phyloP scores from a whole-genome alignment of 2,329 filamentous ascomycete species.

The Herpomyces periplanetae region DNA sequence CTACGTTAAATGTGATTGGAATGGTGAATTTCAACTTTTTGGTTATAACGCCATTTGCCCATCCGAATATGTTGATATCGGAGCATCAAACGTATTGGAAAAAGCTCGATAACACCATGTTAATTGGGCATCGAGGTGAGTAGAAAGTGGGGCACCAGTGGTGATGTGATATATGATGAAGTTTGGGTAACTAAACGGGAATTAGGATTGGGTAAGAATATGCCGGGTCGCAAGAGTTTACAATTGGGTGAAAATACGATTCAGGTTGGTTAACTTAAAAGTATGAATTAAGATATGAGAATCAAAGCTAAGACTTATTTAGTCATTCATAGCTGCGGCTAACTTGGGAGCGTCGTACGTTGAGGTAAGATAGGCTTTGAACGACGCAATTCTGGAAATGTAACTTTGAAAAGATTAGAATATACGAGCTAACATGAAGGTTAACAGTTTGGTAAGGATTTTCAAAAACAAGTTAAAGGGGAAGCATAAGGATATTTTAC shows the following conservation, averaged over 20 bases:
- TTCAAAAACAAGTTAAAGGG: neutral
- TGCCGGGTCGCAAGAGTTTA: slow-evolving; percentile 38
- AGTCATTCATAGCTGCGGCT: slow-evolving; percentile 77
- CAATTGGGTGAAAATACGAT: slow-evolving; percentile 90
- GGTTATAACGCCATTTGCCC: slow-evolving; percentile 66
- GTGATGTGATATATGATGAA: slow-evolving; percentile 8
- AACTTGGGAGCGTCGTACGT: slow-evolving; percentile 45
- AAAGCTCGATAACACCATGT: slow-evolving; percentile 55
- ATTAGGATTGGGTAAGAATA: slow-evolving; percentile 56
- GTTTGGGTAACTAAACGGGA: slow-evolving; percentile 10
- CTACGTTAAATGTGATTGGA: slow-evolving; percentile 54
- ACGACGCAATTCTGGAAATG: too few species aligned
- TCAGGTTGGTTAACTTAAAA: slow-evolving; percentile 10
- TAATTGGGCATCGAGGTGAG: slow-evolving; percentile 20
- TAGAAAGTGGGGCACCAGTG: too few species aligned
- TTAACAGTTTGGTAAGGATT: slow-evolving; percentile 5
- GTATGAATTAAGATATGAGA: neutral
- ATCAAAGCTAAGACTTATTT: slow-evolving; percentile 3
- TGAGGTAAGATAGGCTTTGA: slow-evolving; percentile 12
- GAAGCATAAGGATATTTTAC: slow-evolving; percentile 6
- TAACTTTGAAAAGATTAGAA: slow-evolving; percentile 4
- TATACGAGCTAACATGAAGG: slow-evolving; percentile 3
- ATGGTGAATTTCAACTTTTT: slow-evolving; percentile 88
- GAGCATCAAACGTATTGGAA: slow-evolving; percentile 88
- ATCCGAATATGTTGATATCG: slow-evolving; percentile 69